Base-by-base conservation (phyloP, 2,329 filamentous ascomycete species). In the Grosmannia clavigera region DNA sequence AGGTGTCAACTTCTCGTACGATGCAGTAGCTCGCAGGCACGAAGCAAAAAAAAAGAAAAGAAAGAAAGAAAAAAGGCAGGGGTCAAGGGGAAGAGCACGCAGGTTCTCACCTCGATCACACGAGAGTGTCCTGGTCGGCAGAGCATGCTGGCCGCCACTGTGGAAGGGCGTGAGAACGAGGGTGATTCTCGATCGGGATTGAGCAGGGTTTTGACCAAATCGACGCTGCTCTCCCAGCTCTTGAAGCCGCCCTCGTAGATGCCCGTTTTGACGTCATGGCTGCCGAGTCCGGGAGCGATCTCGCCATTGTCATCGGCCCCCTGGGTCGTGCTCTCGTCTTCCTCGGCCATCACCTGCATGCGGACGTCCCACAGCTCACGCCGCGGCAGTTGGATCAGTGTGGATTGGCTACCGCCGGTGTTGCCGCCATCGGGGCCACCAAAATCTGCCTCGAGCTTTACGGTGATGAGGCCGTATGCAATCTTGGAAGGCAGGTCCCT, bases 211-310 rank as follows among this genome's bases (percentile, higher is more conserved):
- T 84, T 88, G 57, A 89, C 87, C 22, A 94, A 76, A 69, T 94
- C 89, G 58, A 91, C 78, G 62, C 86, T 90, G 73, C 88, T 92
- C 74, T 94, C 89, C 89, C 89, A 94, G 67, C 87, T 92, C 75
- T 94, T 94, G 75, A 92, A 91, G 29, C 89, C 89, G 60, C 89
- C 89, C 73, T 94, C 89, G 72, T 94, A 94, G 62, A 92, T 82
- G 58, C 88, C 88, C 60, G 87, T 88, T 70, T 84, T 87, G 64
- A 94, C 85, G 71, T 94, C 89, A 64, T 88, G 84, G 63, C 80
- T 78, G 48, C 83, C 85, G 43, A 90, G 75, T 1, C 80, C 79
- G 31, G 79, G 69, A 29, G 73, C 72, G 7, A 73, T 68, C 58
- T 80, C 75, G 16, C 43, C 31, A 25, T 65, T 66, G 52, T 80